Evolutionary conservation across 2,329 filamentous ascomycete genomes (phyloP).

Genomic region (Ambrosiella beaveri): DNA sequence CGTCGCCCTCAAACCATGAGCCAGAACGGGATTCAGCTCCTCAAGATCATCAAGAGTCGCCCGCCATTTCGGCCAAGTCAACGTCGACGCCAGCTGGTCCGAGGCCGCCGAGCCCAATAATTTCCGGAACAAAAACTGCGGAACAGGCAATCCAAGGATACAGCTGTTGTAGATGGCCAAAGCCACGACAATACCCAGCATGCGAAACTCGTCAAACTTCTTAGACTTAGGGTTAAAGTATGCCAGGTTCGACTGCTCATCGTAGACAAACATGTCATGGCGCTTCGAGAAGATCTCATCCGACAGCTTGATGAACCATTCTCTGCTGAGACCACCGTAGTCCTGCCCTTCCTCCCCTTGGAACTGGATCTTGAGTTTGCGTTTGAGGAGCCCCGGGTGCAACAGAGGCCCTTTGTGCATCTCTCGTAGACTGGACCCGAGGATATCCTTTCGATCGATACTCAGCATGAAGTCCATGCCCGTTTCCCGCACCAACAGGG

Average conservation of each 20-base stretch:
- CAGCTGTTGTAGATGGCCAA: slow-evolving; percentile 91
- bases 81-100: slow-evolving; percentile 25
- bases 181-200: slow-evolving; percentile 74
- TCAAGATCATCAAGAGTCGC: slow-evolving; percentile 62
- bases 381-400: background rate
- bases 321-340: slow-evolving; percentile 74
- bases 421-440: slow-evolving; percentile 70
- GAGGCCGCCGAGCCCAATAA: slow-evolving; percentile 49
- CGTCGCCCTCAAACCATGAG: slow-evolving; percentile 56
- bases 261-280: slow-evolving; percentile 83
- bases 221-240: slow-evolving; percentile 91
- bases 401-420: slow-evolving; percentile 43
- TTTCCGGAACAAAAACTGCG: slow-evolving; percentile 79
- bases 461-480: slow-evolving; percentile 53
- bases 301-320: slow-evolving; percentile 82
- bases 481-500: background rate
- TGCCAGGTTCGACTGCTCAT: slow-evolving; percentile 76
- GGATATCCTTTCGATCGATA: slow-evolving; percentile 67
- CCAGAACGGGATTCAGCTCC: slow-evolving; percentile 61
- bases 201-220: slow-evolving; percentile 78
- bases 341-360: slow-evolving; percentile 81
- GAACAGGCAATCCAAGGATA: slow-evolving; percentile 74
- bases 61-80: slow-evolving; percentile 39
- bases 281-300: slow-evolving; percentile 82
- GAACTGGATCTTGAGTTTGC: slow-evolving; percentile 49